A percentile compares a stretch with the other conserved stretches of the same genome.
These are phyloP conservation scores for Panaeolus cyanescens DNA, from an alignment of 768 basidiomycete genomes.

Conservation along the genomic window DNA sequence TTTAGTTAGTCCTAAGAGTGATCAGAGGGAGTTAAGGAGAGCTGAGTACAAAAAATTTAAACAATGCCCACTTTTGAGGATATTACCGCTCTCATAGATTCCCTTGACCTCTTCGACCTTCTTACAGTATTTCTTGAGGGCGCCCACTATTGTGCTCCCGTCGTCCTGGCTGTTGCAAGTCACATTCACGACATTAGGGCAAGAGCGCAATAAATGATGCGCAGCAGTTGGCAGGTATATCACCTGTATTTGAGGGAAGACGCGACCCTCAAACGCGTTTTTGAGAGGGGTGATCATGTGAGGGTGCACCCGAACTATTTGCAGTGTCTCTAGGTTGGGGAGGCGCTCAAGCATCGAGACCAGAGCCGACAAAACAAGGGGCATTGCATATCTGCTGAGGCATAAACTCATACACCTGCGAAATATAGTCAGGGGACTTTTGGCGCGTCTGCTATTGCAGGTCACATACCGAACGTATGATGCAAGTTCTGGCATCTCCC, in stretches of 20 bases:
- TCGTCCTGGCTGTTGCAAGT: slow-evolving; percentile 21
- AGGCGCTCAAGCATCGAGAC: slow-evolving; percentile 26
- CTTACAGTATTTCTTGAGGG: slow-evolving; percentile 28
- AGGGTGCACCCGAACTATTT: slow-evolving; percentile 29
- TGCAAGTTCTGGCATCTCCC: slow-evolving; percentile 20
- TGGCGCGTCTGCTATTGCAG: background rate
- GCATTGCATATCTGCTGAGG: slow-evolving; percentile 26
- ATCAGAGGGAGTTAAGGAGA: background rate
- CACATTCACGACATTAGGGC: slow-evolving; percentile 27
- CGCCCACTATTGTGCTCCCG: slow-evolving; percentile 26
- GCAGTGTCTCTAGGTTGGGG: slow-evolving; percentile 32
- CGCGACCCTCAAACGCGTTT: slow-evolving; percentile 23
- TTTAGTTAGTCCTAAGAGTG: background rate
- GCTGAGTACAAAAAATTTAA: background rate
- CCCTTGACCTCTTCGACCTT: slow-evolving; percentile 28
- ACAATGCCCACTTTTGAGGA: slow-evolving; percentile 26
- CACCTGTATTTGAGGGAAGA: slow-evolving; percentile 23
- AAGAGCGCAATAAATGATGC: slow-evolving; percentile 31
- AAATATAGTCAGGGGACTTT: background rate
- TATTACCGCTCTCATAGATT: slow-evolving; percentile 17
- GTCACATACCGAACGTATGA: slow-evolving; percentile 23
- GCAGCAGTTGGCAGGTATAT: slow-evolving; percentile 25
- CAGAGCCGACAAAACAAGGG: slow-evolving; percentile 25
- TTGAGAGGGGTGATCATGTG: slow-evolving; percentile 32
- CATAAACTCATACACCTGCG: slow-evolving; percentile 25